Evolutionary conservation across 2,329 filamentous ascomycete species (phyloP).

Genomic region (Didymella glomerata): DNA sequence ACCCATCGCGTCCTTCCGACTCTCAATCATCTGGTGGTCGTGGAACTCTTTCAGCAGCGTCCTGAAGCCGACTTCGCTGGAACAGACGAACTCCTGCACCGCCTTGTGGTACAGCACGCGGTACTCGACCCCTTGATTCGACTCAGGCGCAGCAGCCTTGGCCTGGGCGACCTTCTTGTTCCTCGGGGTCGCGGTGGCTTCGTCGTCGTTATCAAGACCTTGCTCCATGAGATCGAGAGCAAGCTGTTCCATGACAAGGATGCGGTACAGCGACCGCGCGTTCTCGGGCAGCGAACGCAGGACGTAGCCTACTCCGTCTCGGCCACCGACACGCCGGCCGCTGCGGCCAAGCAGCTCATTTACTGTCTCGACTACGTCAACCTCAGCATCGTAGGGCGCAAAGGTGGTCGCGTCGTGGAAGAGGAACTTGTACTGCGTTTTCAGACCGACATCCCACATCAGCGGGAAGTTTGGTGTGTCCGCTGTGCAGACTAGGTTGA

Average conservation of each 20-base stretch:
- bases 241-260: constrained; percentile 86
- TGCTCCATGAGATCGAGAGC: constrained; percentile 66
- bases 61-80: constrained; percentile 93
- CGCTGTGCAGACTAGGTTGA: constrained; percentile 80
- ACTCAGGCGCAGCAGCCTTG: constrained; percentile 44
- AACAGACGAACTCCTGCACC: constrained; percentile 95
- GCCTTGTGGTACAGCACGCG: constrained; percentile 92
- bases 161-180: constrained; percentile 39
- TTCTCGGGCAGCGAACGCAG: constrained; percentile 91
- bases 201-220: constrained; percentile 38
- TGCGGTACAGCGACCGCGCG: constrained; percentile 82
- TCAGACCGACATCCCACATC: constrained; percentile 88
- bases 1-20: constrained; percentile 82
- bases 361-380: constrained; percentile 89
- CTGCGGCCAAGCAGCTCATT: constrained; percentile 85
- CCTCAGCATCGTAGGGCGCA: constrained; percentile 73
- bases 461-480: constrained; percentile 89
- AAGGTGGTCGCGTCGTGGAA: constrained; percentile 98
- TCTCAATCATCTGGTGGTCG: constrained; percentile 97
- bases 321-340: constrained; percentile 80
- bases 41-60: constrained; percentile 97
- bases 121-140: constrained; percentile 79
- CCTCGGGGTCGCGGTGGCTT: constrained; percentile 28
- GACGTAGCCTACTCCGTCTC: constrained; percentile 91
- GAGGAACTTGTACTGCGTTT: constrained; percentile 81